These are phyloP conservation scores for Knoxdaviesia capensis DNA, from an alignment of 2,329 filamentous ascomycete species.

Conservation along the genomic window DNA sequence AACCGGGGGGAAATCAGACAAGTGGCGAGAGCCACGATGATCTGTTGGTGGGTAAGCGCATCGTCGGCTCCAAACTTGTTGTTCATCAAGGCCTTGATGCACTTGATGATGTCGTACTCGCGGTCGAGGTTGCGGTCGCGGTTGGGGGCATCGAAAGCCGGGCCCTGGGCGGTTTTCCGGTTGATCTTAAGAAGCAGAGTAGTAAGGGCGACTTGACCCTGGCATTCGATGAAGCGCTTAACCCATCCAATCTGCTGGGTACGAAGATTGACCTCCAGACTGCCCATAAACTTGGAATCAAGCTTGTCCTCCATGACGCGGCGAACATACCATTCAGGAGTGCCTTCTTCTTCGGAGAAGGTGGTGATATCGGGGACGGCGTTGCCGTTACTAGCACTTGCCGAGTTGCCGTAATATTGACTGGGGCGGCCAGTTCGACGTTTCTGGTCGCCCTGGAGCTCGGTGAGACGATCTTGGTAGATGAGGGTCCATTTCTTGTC, in stretches of 20 bases:
- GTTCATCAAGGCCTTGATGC: constrained; percentile 93
- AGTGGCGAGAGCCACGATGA: constrained; percentile 69
- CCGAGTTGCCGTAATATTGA: too few relatives aligned
- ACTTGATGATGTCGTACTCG: constrained; percentile 96
- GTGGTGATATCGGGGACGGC: constrained; percentile 49
- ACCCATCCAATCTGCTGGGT: constrained; percentile 98
- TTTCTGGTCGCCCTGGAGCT: constrained; percentile 89
- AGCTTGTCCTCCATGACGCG: constrained; percentile 93
- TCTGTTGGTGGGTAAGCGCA: constrained; percentile 73
- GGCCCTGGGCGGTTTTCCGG: constrained; percentile 58
- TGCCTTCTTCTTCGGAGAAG: constrained; percentile 82
- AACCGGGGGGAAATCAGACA: constrained; percentile 77
- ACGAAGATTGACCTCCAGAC: constrained; percentile 79
- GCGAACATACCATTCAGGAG: constrained; percentile 94
- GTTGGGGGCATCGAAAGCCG: constrained; percentile 36
- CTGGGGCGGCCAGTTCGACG: constrained; percentile 55
- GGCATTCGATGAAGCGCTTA: constrained; percentile 86
- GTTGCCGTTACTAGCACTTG: too few relatives aligned
- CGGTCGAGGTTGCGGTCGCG: constrained; percentile 67
- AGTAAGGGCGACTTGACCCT: constrained; percentile 88
- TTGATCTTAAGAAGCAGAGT: constrained; percentile 90
- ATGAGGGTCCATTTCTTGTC: constrained; percentile 96
- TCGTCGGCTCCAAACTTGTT: constrained; percentile 98
- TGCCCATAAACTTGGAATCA: constrained; percentile 76
- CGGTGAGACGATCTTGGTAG: constrained; percentile 81